Evolutionary conservation across 345 rosid species (phyloP).

Genomic region (Brassica carinata): DNA sequence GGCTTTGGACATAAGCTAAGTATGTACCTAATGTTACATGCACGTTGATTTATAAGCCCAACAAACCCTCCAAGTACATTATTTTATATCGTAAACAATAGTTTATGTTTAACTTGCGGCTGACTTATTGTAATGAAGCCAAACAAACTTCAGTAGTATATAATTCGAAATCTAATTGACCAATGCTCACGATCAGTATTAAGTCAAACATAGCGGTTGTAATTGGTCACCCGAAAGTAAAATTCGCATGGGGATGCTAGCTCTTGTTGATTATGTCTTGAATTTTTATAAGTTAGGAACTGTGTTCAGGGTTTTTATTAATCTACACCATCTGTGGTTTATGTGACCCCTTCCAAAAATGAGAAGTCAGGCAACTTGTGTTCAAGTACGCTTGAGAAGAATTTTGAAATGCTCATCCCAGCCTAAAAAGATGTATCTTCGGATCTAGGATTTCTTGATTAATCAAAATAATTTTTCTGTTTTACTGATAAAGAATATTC

Average conservation of each 20-base stretch:
- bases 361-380: not conserved
- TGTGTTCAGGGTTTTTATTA: not conserved
- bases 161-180: not conserved
- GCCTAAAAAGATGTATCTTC: not conserved
- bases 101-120: not conserved
- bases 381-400: not conserved
- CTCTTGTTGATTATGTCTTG: not conserved
- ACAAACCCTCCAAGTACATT: not conserved
- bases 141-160: not conserved
- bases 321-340: not conserved
- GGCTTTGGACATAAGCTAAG: slow-evolving; percentile 26
- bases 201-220: slow-evolving; percentile 43
- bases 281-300: not conserved
- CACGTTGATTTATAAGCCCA: slow-evolving; percentile 1
- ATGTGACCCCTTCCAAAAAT: not conserved
- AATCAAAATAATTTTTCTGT: not conserved
- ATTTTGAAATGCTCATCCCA: not conserved
- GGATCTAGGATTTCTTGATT: not conserved
- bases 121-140: slow-evolving; percentile 20
- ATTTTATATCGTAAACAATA: not conserved
- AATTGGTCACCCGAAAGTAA: slow-evolving; percentile 36
- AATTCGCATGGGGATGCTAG: slow-evolving; percentile 26
- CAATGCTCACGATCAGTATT: not conserved
- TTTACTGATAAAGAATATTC: not conserved
- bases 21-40: slow-evolving; percentile 26